Base-by-base conservation (phyloP, 1,284 basidiomycete species). In the Ustilago curta region DNA sequence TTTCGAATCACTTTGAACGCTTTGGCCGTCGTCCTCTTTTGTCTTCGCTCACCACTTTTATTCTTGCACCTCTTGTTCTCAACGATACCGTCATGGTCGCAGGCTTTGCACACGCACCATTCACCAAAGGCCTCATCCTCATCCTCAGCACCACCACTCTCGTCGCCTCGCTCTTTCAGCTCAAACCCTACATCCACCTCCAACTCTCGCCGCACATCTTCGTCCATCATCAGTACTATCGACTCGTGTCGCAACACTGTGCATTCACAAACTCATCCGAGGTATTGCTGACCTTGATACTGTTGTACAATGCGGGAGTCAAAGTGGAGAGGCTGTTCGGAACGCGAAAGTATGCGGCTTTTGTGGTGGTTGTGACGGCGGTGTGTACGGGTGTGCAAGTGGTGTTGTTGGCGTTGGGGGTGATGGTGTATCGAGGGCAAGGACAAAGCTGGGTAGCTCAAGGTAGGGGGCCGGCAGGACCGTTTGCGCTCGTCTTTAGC, bases 271-370 rank as follows among this genome's bases (percentile, higher is more conserved):
- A 91, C 83, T 94, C 92, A 0, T 91, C 91, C 63, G 93, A 96
- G 82, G 88, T 97, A 32, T 89, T 97, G 54, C 83, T 96, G 49
- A 90, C 89, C 1, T 90, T 92, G 72, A 80, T 95, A 25, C 76
- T 95, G 16, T 85, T 97, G 2, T 95, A 91, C 85, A 90, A 90
- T 80, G 88, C 90, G 23, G 90, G 90, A 1, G 86, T 93, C 2
- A 89, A 89, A 25, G 88, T 96, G 45, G 95, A 97, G 83, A 88
- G 95, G 59, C 89, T 90, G 42, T 96, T 95, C 81, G 95, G 95
- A 2, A 91, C 90, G 56, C 85, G 91, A 62, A 97, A 97, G 84
- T 97, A 90, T 86, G 92, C 92, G n/a, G 35, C 53, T 35, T 74
- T 77, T 25, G 40, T 77, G 35, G 37, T 55, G 40, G 29, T 70